Base-by-base conservation (phyloP, 192 early-diverging fungal genomes). In the Coemansia sp. region DNA sequence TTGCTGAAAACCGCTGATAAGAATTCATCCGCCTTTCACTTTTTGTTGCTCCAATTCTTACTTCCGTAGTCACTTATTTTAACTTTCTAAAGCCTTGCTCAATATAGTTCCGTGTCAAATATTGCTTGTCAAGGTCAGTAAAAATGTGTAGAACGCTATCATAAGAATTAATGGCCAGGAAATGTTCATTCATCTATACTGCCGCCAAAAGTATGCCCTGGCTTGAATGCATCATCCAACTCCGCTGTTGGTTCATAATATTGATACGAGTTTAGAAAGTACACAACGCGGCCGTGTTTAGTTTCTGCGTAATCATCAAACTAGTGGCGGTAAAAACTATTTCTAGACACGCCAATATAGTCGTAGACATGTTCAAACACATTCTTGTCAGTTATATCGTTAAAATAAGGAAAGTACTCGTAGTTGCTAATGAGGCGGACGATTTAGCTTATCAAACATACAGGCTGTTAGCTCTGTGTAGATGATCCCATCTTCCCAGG, bases 181-280 rank as follows among this genome's bases (percentile, higher is more conserved):
- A n/a, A n/a, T n/a, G n/a, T n/a, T n/a, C n/a, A n/a, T n/a, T n/a
- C n/a, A n/a, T n/a, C n/a, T n/a, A n/a, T n/a, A n/a, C n/a, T n/a
- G n/a, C n/a, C n/a, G n/a, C n/a, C n/a, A n/a, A n/a, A n/a, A n/a
- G n/a, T n/a, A 30, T 79, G 71, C 0, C 91, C 91, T 0, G 83
- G 78, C 31, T 80, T 79, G 30, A 74, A 71, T 26, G 67, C 66
- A 53, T 90, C 87, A 3, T 34, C 64, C 7, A 90, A 74, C 34
- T 64, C 40, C 55, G 91, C 87, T 2, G 77, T 70, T 13, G 77
- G 72, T 3, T 87, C 84, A 7, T 72, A 61, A 61, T 92, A 88
- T 71, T 91, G 91, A 55, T 82, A 84, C 4, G 68, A 67, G 75
- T 92, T 92, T 15, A 88, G 87, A 58, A 89, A 92, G 18, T 75